Evolutionary conservation across 441 rosid species (phyloP).

Genomic region (Breynia disticha): DNA sequence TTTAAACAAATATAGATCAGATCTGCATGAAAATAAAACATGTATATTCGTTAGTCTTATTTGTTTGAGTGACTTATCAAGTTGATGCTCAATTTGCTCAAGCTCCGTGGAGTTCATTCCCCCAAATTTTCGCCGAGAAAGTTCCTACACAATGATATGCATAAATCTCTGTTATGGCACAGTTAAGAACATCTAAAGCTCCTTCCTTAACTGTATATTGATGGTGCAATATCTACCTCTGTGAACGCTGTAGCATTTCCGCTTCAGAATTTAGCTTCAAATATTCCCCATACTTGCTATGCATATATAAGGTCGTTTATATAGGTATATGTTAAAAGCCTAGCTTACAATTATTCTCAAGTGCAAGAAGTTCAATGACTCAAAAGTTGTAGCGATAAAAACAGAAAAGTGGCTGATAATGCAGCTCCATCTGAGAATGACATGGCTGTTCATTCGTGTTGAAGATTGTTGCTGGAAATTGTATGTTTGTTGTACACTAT

Average conservation of each 20-base stretch:
- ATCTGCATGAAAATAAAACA: conserved; percentile 11
- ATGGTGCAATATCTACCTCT: conserved; percentile 26
- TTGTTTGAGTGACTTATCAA: conserved; percentile 43
- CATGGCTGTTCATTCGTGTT: too few species aligned
- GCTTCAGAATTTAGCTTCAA: conserved; percentile 40
- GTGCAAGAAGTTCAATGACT: too few species aligned
- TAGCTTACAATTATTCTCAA: too few species aligned
- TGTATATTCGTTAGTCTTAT: conserved; percentile 36
- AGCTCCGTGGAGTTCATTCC: conserved; percentile 33
- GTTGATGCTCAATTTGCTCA: conserved; percentile 48
- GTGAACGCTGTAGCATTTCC: conserved; percentile 42
- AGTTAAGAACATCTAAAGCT: too few species aligned
- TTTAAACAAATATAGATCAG: too few species aligned
- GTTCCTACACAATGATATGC: conserved; percentile 23
- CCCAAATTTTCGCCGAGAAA: conserved; percentile 57
- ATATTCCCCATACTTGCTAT: conserved; percentile 48
- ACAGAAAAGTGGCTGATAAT: too few species aligned
- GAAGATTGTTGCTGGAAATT: too few species aligned
- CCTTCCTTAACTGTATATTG: too few species aligned
- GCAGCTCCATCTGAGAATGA: too few species aligned
- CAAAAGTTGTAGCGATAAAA: too few species aligned
- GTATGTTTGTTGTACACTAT: too few species aligned
- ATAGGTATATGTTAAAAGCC: background rate
- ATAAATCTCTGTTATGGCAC: too few species aligned
- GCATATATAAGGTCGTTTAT: conserved; percentile 15